phyloP scores from a whole-genome alignment of 345 rosid genomes.

The Turnera subulata region DNA sequence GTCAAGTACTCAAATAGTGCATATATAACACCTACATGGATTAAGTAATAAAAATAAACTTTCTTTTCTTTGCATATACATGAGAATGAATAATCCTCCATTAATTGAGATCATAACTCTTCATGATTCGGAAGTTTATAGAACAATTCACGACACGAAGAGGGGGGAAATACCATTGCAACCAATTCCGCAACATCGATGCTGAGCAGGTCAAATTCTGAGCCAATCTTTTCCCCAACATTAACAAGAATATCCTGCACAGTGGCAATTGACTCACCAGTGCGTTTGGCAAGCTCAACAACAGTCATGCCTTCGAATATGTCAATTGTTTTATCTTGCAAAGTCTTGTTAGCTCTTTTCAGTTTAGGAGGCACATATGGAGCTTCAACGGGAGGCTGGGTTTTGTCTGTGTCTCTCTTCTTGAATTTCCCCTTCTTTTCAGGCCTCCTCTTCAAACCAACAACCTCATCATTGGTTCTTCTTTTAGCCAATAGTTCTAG shows the following conservation, averaged over 20 bases:
- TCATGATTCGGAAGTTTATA: neutral
- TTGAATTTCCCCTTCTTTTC: conserved; percentile 61
- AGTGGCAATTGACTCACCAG: conserved; percentile 49
- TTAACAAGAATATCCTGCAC: conserved; percentile 65
- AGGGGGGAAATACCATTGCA: conserved; percentile 57
- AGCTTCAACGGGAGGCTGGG: conserved; percentile 70
- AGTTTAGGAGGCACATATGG: conserved; percentile 67
- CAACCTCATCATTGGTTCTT: conserved; percentile 37
- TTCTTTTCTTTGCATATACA: no score
- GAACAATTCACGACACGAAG: neutral
- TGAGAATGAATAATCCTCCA: neutral
- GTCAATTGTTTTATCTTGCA: conserved; percentile 56
- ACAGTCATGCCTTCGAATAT: conserved; percentile 85
- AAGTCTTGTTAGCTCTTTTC: conserved; percentile 39
- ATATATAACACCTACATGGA: neutral
- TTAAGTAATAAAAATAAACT: neutral
- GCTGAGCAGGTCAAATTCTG: conserved; percentile 76
- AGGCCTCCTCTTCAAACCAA: conserved; percentile 37
- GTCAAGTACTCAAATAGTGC: neutral
- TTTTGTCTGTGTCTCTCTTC: conserved; percentile 38
- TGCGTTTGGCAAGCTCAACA: conserved; percentile 70
- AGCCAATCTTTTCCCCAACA: conserved; percentile 71
- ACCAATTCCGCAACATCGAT: conserved; percentile 78
- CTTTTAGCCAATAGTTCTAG: conserved; percentile 42
- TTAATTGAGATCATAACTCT: neutral